Evolutionary conservation across 2,329 filamentous ascomycete genomes (phyloP).

Genomic region (Colletotrichum sp.): DNA sequence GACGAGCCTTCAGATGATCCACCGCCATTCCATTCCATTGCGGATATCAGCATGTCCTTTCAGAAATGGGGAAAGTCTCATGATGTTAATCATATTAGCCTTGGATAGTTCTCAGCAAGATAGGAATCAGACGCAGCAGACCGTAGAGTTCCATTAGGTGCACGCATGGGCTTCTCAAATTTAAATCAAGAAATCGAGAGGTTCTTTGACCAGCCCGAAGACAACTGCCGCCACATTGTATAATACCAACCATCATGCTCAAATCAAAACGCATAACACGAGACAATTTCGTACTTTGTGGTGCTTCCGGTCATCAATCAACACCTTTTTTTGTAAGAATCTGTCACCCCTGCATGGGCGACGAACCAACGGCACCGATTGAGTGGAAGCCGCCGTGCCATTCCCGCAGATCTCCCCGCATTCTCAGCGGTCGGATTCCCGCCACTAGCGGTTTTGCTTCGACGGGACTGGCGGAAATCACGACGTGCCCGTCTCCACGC

Average conservation of each 20-base stretch:
- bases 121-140: neutral
- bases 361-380: neutral
- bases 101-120: neutral
- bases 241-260: accelerated
- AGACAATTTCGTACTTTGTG: neutral
- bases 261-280: neutral
- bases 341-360: neutral
- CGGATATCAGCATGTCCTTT: neutral
- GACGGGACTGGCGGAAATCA: slow-evolving; percentile 9
- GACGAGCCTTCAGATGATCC: neutral
- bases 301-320: neutral
- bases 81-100: accelerated
- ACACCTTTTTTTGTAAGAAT: neutral
- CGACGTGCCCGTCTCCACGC: neutral
- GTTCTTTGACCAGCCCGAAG: neutral
- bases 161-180: neutral
- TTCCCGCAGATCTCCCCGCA: slow-evolving; percentile 13
- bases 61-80: neutral
- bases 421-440: slow-evolving; percentile 1
- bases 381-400: neutral
- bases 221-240: neutral
- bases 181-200: neutral
- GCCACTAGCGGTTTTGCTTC: slow-evolving; percentile 16
- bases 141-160: neutral
- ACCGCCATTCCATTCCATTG: neutral